Conservation (phyloP, 257 asterid genomes). For the Salvia miltiorrhiza region DNA sequence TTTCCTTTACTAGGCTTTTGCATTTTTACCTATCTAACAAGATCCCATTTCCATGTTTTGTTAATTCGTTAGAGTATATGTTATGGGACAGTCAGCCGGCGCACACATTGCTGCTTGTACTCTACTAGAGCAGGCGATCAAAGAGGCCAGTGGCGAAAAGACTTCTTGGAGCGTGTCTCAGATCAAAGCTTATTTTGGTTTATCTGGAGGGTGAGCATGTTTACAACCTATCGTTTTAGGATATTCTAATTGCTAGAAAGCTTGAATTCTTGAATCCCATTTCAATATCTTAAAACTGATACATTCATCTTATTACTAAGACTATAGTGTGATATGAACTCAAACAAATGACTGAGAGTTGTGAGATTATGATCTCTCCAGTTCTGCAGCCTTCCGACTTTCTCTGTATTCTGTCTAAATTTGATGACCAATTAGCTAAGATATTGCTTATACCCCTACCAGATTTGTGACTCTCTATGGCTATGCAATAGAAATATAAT, state of each 20-base stretch:
- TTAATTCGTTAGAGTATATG: slow-evolving; percentile 51
- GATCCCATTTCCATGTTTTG: background rate
- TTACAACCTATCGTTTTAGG: background rate
- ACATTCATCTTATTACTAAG: background rate
- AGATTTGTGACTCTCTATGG: too few species aligned
- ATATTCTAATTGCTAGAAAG: background rate
- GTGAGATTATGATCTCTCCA: too few species aligned
- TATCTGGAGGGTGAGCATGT: slow-evolving; percentile 88
- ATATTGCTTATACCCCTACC: too few species aligned
- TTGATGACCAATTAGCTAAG: too few species aligned
- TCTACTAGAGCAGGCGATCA: slow-evolving; percentile 82
- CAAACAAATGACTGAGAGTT: too few species aligned
- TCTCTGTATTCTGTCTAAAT: too few species aligned
- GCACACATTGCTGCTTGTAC: slow-evolving; percentile 95
- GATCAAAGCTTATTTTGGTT: slow-evolving; percentile 83
- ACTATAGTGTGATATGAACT: background rate
- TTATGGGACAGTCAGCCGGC: slow-evolving; percentile 99
- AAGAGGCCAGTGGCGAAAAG: slow-evolving; percentile 72
- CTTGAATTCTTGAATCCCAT: background rate
- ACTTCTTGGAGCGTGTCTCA: slow-evolving; percentile 88
- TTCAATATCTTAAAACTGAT: too few species aligned
- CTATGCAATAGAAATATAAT: too few species aligned
- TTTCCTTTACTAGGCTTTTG: background rate
- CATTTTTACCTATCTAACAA: slow-evolving; percentile 4
- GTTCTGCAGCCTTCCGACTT: too few species aligned